phyloP scores from a whole-genome alignment of 139 green algal genomes.

The Yamagishiella unicocca region DNA sequence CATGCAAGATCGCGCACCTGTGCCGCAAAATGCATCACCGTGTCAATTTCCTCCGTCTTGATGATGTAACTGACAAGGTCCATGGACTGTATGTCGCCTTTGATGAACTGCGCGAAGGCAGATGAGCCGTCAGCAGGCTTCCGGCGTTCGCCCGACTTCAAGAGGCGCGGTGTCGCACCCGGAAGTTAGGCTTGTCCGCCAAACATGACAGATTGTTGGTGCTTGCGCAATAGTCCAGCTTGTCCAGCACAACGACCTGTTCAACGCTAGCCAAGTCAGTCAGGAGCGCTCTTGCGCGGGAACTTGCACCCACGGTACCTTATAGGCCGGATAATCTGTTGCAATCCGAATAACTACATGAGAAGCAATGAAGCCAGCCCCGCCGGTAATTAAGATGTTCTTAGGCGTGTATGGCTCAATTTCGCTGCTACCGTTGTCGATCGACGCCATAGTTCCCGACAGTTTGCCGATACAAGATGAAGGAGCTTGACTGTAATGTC shows the following conservation, averaged over 20 bases:
- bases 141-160: background rate
- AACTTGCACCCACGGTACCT: constrained; percentile 63
- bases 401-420: constrained; percentile 71
- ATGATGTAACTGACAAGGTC: constrained; percentile 94
- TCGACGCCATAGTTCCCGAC: constrained; percentile 4
- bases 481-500: no score
- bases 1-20: constrained; percentile 65
- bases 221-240: constrained; percentile 96
- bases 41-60: constrained; percentile 91
- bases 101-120: constrained; percentile 82
- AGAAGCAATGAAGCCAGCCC: constrained; percentile 95
- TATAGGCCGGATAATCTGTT: constrained; percentile 89
- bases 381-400: constrained; percentile 91
- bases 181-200: constrained; percentile 85
- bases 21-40: constrained; percentile 98
- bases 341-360: constrained; percentile 87
- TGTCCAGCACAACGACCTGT: constrained; percentile 94
- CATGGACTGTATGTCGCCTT: constrained; percentile 92
- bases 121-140: no score
- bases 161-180: constrained; percentile 61
- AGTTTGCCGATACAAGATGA: no score
- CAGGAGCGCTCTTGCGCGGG: background rate
- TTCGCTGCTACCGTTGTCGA: background rate
- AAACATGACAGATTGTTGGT: constrained; percentile 84
- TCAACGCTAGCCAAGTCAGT: background rate